Percentiles rank a stretch among this genome's conserved stretches.
Evolutionary conservation across 345 rosid species (phyloP).

Genomic region (Eucalyptus guilfoylei): DNA sequence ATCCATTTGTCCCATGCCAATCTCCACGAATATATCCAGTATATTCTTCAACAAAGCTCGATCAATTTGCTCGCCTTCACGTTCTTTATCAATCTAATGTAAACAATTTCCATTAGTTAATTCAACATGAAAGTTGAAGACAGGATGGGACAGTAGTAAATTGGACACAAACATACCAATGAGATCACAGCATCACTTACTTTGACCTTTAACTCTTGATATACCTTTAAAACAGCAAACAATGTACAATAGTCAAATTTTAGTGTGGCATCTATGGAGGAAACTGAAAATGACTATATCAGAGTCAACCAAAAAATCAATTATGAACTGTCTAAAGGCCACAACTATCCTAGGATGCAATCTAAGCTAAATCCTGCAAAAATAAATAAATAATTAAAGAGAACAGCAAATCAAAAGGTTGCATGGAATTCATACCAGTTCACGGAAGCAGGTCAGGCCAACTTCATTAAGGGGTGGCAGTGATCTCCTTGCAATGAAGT

Average conservation of each 20-base stretch:
- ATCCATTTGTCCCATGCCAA: slow-evolving; percentile 62
- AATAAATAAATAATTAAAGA: neutral
- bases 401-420: neutral
- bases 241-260: neutral
- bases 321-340: neutral
- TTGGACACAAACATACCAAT: slow-evolving; percentile 23
- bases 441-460: slow-evolving; percentile 44
- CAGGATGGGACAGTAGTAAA: neutral
- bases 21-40: slow-evolving; percentile 67
- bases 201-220: slow-evolving; percentile 20
- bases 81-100: slow-evolving; percentile 68
- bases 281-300: neutral
- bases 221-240: slow-evolving; percentile 14
- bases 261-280: neutral
- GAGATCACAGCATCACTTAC: slow-evolving; percentile 41
- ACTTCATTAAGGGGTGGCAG: slow-evolving; percentile 40
- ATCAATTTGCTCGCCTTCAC: slow-evolving; percentile 88
- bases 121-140: neutral
- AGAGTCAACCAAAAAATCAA: neutral
- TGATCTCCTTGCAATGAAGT: slow-evolving; percentile 33
- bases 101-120: neutral
- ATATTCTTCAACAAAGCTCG: slow-evolving; percentile 69
- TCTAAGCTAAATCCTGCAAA: neutral
- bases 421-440: slow-evolving; percentile 17
- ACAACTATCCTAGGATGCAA: neutral